Evolutionary conservation across 2,329 filamentous ascomycete species (phyloP).

Genomic region (Gnomoniopsis smithogilvyi): DNA sequence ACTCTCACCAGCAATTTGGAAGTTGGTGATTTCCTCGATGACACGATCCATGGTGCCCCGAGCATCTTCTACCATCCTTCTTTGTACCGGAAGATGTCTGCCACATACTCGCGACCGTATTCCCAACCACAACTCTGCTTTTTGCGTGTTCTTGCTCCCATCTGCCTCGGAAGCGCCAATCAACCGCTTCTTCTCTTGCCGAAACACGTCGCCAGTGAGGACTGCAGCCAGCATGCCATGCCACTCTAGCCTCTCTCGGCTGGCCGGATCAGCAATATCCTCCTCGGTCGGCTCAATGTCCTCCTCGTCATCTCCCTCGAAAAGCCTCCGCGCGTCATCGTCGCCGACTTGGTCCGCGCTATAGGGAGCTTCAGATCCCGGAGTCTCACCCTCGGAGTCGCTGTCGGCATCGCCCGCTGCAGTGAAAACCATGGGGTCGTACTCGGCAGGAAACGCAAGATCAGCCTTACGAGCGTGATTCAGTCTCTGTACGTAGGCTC

Average conservation of each 20-base stretch:
- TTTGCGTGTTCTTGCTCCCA: conserved; percentile 62
- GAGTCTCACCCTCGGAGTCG: conserved; percentile 87
- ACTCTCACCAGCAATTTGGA: conserved; percentile 89
- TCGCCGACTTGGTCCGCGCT: conserved; percentile 50
- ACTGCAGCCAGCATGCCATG: conserved; percentile 97
- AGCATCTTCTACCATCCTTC: conserved; percentile 82
- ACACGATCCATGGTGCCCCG: conserved; percentile 68
- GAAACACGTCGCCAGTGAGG: conserved; percentile 92
- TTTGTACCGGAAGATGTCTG: conserved; percentile 77
- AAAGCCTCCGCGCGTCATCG: conserved; percentile 88
- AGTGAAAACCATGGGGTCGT: conserved; percentile 15
- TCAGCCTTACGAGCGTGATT: conserved; percentile 54
- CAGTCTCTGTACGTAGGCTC: conserved; percentile 90
- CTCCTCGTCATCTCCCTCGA: conserved; percentile 73
- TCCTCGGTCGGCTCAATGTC: conserved; percentile 85
- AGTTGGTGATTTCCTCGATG: conserved; percentile 86
- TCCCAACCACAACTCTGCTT: conserved; percentile 82
- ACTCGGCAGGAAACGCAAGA: conserved; percentile 62
- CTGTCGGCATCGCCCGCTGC: conserved; percentile 60
- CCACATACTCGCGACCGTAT: conserved; percentile 82
- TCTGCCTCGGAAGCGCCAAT: conserved; percentile 70
- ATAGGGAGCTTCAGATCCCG: conserved; percentile 76
- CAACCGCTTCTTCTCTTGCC: conserved; percentile 94
- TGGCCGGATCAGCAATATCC: conserved; percentile 83
- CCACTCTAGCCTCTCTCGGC: conserved; percentile 91